Evolutionary conservation across 2,329 filamentous ascomycete genomes (phyloP).

Genomic region (Neofusicoccum kwambonambiense): DNA sequence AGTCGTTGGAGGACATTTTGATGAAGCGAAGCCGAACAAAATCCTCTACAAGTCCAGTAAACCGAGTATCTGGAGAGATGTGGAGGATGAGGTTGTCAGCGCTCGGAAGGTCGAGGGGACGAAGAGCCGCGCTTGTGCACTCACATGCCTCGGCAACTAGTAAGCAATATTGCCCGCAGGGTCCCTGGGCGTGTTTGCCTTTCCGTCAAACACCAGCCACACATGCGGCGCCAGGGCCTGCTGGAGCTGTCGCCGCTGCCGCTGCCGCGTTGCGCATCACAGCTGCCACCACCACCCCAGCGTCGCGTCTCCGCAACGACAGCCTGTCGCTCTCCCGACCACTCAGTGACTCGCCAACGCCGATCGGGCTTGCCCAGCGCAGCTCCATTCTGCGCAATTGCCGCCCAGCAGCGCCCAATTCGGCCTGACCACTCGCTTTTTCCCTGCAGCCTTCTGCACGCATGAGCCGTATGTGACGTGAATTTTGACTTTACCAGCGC

Average conservation of each 20-base stretch:
- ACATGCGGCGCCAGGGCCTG: background rate
- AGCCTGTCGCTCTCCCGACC: background rate
- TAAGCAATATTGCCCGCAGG: background rate
- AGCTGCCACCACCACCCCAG: background rate
- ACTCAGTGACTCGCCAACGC: background rate
- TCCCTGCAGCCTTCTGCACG: background rate
- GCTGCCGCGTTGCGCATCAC: background rate
- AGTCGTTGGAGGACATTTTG: constrained; percentile 26
- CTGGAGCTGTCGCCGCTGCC: no score
- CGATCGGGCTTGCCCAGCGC: background rate
- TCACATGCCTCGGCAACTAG: constrained; percentile 17
- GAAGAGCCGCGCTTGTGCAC: background rate
- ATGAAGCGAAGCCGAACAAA: background rate
- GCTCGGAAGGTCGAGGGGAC: background rate
- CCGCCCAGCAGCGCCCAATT: background rate
- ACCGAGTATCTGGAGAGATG: background rate
- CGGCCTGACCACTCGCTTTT: background rate
- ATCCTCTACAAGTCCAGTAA: background rate
- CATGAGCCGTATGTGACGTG: constrained; percentile 2
- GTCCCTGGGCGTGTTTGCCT: background rate
- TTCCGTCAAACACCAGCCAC: constrained; percentile 8
- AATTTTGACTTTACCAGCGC: background rate
- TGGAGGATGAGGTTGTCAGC: background rate
- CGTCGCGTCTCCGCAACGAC: background rate
- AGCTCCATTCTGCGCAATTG: background rate